Evolutionary conservation across 768 basidiomycete genomes (phyloP).

Genomic region (Mycena filopes): DNA sequence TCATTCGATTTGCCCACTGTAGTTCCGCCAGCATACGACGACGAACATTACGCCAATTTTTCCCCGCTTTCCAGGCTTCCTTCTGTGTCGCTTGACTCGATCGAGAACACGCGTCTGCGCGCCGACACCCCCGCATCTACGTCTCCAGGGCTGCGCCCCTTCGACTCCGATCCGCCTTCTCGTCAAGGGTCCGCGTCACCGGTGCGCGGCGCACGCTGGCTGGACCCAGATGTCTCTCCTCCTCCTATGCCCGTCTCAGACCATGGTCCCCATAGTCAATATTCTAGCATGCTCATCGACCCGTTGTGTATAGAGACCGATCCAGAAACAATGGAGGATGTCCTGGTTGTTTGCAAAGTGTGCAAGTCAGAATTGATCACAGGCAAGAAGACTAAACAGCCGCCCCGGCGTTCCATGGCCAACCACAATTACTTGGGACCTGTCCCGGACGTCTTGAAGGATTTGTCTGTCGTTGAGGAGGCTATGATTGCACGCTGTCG

Average conservation of each 20-base stretch:
- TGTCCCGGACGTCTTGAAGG: neutral
- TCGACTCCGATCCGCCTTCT: too few species aligned
- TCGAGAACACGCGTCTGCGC: too few species aligned
- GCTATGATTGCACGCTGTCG: neutral
- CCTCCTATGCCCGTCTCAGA: constrained; percentile 2
- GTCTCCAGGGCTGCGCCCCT: too few species aligned
- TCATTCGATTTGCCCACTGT: too few species aligned
- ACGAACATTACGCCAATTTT: too few species aligned
- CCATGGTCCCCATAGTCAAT: neutral
- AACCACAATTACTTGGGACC: constrained; percentile 1
- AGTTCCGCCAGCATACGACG: too few species aligned
- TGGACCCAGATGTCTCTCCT: neutral
- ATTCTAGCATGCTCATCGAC: neutral
- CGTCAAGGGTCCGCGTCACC: too few species aligned
- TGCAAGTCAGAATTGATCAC: neutral
- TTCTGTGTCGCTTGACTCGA: too few species aligned
- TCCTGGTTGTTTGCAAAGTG: neutral
- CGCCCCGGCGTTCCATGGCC: constrained; percentile 9
- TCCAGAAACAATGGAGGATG: neutral
- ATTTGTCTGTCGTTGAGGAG: neutral
- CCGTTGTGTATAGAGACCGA: neutral
- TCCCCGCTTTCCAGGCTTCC: too few species aligned
- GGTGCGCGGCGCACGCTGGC: neutral
- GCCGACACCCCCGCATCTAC: too few species aligned
- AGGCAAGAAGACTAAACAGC: neutral